phyloP scores from a whole-genome alignment of 768 basidiomycete genomes.

The Boletus coccyginus region DNA sequence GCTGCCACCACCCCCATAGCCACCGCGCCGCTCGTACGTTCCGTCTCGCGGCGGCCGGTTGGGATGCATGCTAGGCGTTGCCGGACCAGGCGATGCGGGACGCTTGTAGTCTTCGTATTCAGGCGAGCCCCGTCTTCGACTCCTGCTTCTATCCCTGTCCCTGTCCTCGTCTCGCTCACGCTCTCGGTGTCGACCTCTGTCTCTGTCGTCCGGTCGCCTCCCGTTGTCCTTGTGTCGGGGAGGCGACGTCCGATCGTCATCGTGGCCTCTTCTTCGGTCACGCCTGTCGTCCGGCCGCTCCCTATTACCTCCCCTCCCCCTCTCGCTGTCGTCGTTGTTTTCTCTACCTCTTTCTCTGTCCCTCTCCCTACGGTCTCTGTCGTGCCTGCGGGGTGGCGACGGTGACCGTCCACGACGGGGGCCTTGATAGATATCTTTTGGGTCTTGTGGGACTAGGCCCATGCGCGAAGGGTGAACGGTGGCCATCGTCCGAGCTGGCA shows the following conservation, averaged over 20 bases:
- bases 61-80: conserved; percentile 57
- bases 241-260: neutral
- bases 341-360: conserved; percentile 26
- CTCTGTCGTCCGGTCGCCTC: conserved; percentile 11
- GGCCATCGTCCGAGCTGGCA: conserved; percentile 45
- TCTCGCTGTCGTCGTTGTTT: conserved; percentile 15
- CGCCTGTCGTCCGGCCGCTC: neutral
- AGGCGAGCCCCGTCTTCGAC: conserved; percentile 49
- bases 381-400: conserved; percentile 36
- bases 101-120: conserved; percentile 59
- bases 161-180: conserved; percentile 24
- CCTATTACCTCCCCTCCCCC: neutral
- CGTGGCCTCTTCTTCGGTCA: conserved; percentile 1
- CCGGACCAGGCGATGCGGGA: conserved; percentile 37
- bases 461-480: conserved; percentile 73
- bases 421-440: conserved; percentile 13
- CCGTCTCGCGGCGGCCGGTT: conserved; percentile 26
- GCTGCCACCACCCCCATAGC: conserved; percentile 29
- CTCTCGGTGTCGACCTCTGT: conserved; percentile 20
- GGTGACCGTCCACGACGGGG: conserved; percentile 41
- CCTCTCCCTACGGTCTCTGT: conserved; percentile 31
- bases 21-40: conserved; percentile 23
- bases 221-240: conserved; percentile 4
- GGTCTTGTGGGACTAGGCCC: conserved; percentile 55
- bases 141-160: conserved; percentile 11